Evolutionary conservation across 2,329 filamentous ascomycete genomes (phyloP), one percentile per base, ranked within the genome.

Genomic region (Lachnum nothofagi): DNA sequence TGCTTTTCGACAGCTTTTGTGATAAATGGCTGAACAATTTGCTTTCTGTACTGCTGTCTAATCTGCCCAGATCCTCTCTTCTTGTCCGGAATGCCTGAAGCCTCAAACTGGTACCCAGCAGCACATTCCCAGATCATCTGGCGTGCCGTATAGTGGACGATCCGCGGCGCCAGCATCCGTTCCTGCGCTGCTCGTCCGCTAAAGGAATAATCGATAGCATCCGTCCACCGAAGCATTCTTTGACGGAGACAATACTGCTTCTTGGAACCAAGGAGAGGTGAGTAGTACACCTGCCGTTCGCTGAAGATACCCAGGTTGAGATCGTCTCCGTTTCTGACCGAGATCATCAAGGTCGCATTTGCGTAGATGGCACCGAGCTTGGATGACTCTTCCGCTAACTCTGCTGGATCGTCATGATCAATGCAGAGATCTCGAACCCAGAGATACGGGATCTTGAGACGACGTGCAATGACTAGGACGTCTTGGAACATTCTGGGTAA

Each of bases 51-150:
- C 2, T 14, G 25, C 37, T 20, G 16, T 17, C 48, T 46, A 9
- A 46, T 14, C 33, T 50, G 48, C 3, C 27, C 20, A 19, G 37
- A 38, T 12, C 42, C 48, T 14, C 12, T 19, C 2, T 20, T 24
- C 29, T 42, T 37, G 31, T 50, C 43, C 9, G 27, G 25, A 16
- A 50, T 31, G 3, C 37, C 48, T 10, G 35, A 25, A 19, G 44
- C 46, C 37, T 53, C 51, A 24, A 45, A 49, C 29, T 38, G 34
- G 19, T 37, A 27, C 14, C 34, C 46, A 7, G 23, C 22, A 5
- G 37, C 16, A 42, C 57, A 59, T 42, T 59, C 56, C 53, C 53
- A 59, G 25, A 55, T 44, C 17, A 58, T 42, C 23, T 58, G 45
- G 6, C 34, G 42, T 14, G 41, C 17, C 1, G 49, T 48, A 39